Evolutionary conservation across 352 stramenopile genomes (phyloP), one percentile per base, ranked within the genome.

Genomic region (Achlya hypogyna): DNA sequence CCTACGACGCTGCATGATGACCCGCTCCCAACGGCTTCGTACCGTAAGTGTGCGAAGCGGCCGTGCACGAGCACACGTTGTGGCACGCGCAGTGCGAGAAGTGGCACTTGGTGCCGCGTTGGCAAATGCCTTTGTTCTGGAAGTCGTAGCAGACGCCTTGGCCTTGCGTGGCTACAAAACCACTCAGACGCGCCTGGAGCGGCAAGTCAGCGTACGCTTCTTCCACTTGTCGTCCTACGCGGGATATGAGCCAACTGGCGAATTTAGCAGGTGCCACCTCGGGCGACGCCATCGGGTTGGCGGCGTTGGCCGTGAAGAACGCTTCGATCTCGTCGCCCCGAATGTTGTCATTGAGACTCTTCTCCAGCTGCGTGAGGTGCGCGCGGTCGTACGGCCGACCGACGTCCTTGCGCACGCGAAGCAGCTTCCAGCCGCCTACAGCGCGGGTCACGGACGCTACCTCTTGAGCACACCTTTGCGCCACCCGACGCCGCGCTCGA

Each of bases 1-100:
- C 84, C 84, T 92, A 43, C 14, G 63, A 31, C n/a, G 43, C 14
- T 27, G 14, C 52, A 12, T 23, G 14, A 40, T 34, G 54, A n/a
- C 9, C n/a, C 28, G 51, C 20, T 67, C 16, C 81, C 0, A 73
- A 85, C 2, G 89, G 76, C 43, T 91, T 80, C 54, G 60, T 71
- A 93, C 84, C 85, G 67, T 94, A 94, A 47, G 86, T 93, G 74
- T 94, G 91, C 65, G 88, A 90, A 3, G 77, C 67, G 12, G 81
- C 75, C 4, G 86, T 94, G 69, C 86, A 94, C 4, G 78, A 87
- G 56, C 86, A 94, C 38, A 82, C 89, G 16, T 83, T 91, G 70
- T 94, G 91, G 67, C 86, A 94, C 9, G 86, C 86, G 60, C 86
- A 94, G 69, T 94, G 86, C 16, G 84, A 93, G 65, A 94, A 94